Base-by-base conservation (phyloP, 306 rosid species). In the Fragaria vesca region DNA sequence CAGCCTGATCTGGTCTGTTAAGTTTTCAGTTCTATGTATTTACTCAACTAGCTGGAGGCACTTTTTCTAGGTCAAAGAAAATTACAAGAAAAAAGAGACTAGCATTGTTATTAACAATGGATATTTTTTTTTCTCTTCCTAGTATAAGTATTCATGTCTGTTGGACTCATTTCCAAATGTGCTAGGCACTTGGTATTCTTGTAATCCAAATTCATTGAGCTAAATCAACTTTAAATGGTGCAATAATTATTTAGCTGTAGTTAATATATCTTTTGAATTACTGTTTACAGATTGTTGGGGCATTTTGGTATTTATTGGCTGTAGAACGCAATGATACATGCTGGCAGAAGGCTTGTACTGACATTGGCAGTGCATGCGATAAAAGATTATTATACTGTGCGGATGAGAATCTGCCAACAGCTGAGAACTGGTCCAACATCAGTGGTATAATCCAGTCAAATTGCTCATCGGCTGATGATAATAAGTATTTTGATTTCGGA, bases 241-340 rank as follows among this genome's bases (percentile, higher is more conserved):
- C 28, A 55, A 7, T 55, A 42, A 58, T 24, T 48, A 75, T 43
- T 38, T 24, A 18, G 72, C 7, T 42, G 45, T 21, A 77, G 36
- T 58, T 57, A 42, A 42, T 42, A 24, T 48, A 63, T 60, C 18
- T 48, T 7, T 55, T 40, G 46, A 45, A 79, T 71, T 78, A 52
- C 71, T 82, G 42, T 73, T 81, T 82, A 86, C 94, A 95, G 99
- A 87, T 93, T 85, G 93, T 91, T 86, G 99, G 99, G 74, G 96
- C 99, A 9, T 86, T 93, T 73, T 95, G 99, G 99, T 95, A 95
- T 87, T 83, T 91, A 78, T 81, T 95, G 80, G 99, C 99, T 81
- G 76, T 95, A 69, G 97, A 91, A 71, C 97, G 97, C 66, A 95
- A 89, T 80, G 97, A 95, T 68, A 76, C 96, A 30, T 95, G 99